Percentiles rank a stretch among this genome's conserved stretches.
Evolutionary conservation across 2,329 filamentous ascomycete species (phyloP).

Genomic region (Trichophyton equinum): DNA sequence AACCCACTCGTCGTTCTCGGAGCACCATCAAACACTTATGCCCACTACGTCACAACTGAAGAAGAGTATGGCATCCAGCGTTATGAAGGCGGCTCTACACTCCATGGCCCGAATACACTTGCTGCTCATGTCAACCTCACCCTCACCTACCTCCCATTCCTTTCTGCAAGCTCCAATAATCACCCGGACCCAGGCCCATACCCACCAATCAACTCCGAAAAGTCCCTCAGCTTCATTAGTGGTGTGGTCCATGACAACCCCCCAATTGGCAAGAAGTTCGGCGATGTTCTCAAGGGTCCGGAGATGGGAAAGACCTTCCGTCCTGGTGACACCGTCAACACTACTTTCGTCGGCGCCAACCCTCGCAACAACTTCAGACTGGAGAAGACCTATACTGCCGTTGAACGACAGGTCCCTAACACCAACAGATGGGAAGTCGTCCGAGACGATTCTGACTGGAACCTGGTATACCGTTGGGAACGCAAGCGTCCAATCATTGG

Average conservation of each 20-base stretch:
- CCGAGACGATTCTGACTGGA: slow-evolving; percentile 69
- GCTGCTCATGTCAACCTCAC: slow-evolving; percentile 81
- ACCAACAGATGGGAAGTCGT: slow-evolving; percentile 50
- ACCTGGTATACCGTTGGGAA: slow-evolving; percentile 67
- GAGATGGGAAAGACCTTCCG: slow-evolving; percentile 44
- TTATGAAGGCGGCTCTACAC: slow-evolving; percentile 88
- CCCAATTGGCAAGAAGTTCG: slow-evolving; percentile 56
- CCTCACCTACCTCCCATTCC: slow-evolving; percentile 55
- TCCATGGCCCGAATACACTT: slow-evolving; percentile 72
- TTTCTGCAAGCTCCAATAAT: slow-evolving; percentile 38
- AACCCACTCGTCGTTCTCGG: slow-evolving; percentile 68
- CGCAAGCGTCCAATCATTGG: slow-evolving; percentile 57
- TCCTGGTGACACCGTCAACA: slow-evolving; percentile 50
- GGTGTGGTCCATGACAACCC: slow-evolving; percentile 62
- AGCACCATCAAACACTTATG: slow-evolving; percentile 81
- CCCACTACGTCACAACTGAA: slow-evolving; percentile 65
- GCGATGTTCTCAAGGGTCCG: slow-evolving; percentile 46
- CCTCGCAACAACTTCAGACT: slow-evolving; percentile 76
- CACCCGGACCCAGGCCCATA: slow-evolving; percentile 43
- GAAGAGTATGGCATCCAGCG: slow-evolving; percentile 77
- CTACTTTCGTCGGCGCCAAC: slow-evolving; percentile 72
- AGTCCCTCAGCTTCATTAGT: slow-evolving; percentile 67
- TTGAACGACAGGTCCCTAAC: slow-evolving; percentile 49
- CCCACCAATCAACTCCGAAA: slow-evolving; percentile 66
- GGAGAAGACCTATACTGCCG: slow-evolving; percentile 62